A percentile compares a stretch with the other conserved stretches of the same genome.
Evolutionary conservation across 805 yeast genomes (phyloP).

Genomic region (Wickerhamomyces bovis): DNA sequence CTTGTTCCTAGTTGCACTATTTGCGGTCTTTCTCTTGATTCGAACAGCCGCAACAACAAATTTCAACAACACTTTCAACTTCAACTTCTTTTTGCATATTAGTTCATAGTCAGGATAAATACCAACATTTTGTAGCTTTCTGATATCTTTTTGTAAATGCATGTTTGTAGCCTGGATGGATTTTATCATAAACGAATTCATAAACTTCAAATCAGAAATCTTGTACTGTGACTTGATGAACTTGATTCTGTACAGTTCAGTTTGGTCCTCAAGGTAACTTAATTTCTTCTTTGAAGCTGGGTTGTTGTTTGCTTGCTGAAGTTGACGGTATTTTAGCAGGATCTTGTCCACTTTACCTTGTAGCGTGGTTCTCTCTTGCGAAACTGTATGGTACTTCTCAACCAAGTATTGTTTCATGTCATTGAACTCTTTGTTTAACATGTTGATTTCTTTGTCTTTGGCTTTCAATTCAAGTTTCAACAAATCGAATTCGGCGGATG

Average conservation of each 20-base stretch:
- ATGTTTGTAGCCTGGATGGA: constrained; percentile 24
- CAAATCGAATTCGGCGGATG: constrained; percentile 5
- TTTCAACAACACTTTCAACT: constrained; percentile 26
- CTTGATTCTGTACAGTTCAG: constrained; percentile 41
- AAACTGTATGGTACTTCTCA: constrained; percentile 20
- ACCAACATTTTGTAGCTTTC: constrained; percentile 22
- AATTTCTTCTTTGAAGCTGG: constrained; percentile 18
- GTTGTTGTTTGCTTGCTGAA: constrained; percentile 24
- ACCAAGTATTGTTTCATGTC: constrained; percentile 28
- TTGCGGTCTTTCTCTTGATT: constrained; percentile 27
- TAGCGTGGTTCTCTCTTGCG: constrained; percentile 22
- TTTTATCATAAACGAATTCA: constrained; percentile 26
- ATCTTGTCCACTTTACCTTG: constrained; percentile 29
- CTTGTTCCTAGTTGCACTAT: constrained; percentile 15
- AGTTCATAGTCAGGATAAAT: constrained; percentile 23
- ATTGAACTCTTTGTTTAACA: constrained; percentile 22
- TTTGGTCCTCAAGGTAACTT: constrained; percentile 30
- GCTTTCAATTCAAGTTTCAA: constrained; percentile 11
- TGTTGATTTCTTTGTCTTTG: constrained; percentile 13
- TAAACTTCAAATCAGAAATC: constrained; percentile 30
- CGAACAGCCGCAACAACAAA: constrained; percentile 34
- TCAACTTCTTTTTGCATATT: constrained; percentile 17
- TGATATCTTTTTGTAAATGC: constrained; percentile 22
- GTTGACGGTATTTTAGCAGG: constrained; percentile 19
- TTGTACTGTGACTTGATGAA: constrained; percentile 36